Percentiles rank a stretch among this genome's conserved stretches.
phyloP scores from a whole-genome alignment of 2,329 filamentous ascomycete species.

The Fusarium beomiforme region DNA sequence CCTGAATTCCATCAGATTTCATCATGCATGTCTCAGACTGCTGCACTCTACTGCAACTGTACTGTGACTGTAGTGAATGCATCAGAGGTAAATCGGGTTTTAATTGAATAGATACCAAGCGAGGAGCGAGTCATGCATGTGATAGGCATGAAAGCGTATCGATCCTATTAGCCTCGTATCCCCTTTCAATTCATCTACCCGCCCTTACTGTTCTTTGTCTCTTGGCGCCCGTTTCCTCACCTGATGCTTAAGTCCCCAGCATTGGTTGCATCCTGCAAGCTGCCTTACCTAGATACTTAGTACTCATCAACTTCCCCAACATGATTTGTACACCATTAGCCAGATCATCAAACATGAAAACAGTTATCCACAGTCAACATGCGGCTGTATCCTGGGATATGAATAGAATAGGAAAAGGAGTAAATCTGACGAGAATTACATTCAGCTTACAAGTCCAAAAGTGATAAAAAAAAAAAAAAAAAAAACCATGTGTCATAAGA shows the following conservation, averaged over 20 bases:
- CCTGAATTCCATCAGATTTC: neutral
- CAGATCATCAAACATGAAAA: neutral
- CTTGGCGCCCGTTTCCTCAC: constrained; percentile 27
- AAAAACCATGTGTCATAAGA: constrained; percentile 31
- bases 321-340: neutral
- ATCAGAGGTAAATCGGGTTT: neutral
- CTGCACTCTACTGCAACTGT: neutral
- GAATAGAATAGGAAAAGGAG: constrained; percentile 12
- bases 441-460: constrained; percentile 15
- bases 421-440: constrained; percentile 10
- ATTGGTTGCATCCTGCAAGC: neutral
- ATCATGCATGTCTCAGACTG: neutral
- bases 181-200: neutral
- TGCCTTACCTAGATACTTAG: too few species aligned
- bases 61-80: neutral
- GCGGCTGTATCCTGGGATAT: neutral
- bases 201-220: neutral
- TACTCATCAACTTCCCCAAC: neutral
- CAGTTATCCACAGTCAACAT: neutral
- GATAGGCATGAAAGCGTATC: neutral
- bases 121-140: neutral
- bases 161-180: constrained; percentile 7
- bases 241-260: constrained; percentile 1
- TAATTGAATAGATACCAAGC: neutral
- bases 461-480: too few species aligned